Base-by-base conservation (phyloP, 1,284 basidiomycete genomes). In the Vanrija sp. region DNA sequence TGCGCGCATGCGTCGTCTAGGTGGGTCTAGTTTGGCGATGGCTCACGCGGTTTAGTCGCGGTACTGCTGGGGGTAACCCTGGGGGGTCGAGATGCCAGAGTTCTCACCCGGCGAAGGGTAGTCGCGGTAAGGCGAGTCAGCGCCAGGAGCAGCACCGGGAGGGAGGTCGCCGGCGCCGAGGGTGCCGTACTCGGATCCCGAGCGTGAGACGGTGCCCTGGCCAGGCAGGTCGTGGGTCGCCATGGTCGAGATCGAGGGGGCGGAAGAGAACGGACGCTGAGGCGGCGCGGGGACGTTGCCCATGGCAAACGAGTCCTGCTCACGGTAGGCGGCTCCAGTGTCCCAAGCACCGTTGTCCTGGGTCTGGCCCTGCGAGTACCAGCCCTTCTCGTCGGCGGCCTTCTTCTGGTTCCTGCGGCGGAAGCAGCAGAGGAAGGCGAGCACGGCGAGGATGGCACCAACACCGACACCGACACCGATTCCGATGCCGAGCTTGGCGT, bases 401-500 rank as follows among this genome's bases (percentile, higher is more conserved):
- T 55, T 51, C 51, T 64, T 63, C 54, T 57, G 62, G 62, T 65
- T 68, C 45, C 47, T 53, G 58, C 57, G 60, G 48, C 58, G 54
- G 34, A 66, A 39, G 55, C 61, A 64, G 59, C 59, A 64, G 62
- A 63, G 65, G 26, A 64, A 61, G 45, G 69, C 60, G 55, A 74
- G 47, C 51, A 58, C 67, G 21, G 57, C 71, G 34, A 75, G 61
- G 26, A 69, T 42, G 10, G 59, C 64, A 21, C 58, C 52, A 16
- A 57, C 72, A 23, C 67, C 73, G 21, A 70, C 61, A 51, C 68
- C 73, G 18, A 53, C 68, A 21, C 72, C 71, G 26, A 68, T 63
- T 55, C 68, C 73, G 29, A 74, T 60, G 47, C 72, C 73, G 50
- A 70, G 67, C 59, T 69, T 72, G 42, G 72, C 67, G 18, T 46